phyloP scores from a whole-genome alignment of 1,284 basidiomycete genomes.

The Tremellales sp. region DNA sequence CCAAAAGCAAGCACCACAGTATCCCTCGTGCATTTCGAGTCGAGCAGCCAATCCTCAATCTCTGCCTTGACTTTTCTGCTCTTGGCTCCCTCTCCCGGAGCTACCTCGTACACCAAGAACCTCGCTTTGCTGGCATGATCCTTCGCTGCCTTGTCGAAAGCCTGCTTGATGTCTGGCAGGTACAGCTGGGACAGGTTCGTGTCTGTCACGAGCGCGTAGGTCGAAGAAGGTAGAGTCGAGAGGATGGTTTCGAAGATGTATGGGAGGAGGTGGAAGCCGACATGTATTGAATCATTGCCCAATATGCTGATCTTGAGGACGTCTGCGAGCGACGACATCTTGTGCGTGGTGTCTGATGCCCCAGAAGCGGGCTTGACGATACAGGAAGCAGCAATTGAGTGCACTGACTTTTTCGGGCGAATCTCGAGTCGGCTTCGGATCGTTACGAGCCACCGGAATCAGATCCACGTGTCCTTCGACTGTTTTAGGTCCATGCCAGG shows the following conservation, averaged over 20 bases:
- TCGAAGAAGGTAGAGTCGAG: slow-evolving; percentile 69
- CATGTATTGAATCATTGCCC: slow-evolving; percentile 81
- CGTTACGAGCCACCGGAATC: too few species aligned
- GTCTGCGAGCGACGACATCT: slow-evolving; percentile 37
- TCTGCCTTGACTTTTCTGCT: slow-evolving; percentile 85
- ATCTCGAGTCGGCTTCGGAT: too few species aligned
- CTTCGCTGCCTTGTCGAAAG: slow-evolving; percentile 58
- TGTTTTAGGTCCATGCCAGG: too few species aligned
- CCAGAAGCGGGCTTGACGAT: too few species aligned
- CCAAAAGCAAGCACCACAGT: slow-evolving; percentile 91
- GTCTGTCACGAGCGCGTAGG: slow-evolving; percentile 92
- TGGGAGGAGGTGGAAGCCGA: slow-evolving; percentile 82
- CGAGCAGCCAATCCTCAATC: slow-evolving; percentile 90
- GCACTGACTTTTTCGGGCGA: too few species aligned
- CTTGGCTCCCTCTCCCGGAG: slow-evolving; percentile 91
- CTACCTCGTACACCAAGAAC: slow-evolving; percentile 73
- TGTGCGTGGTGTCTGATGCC: too few species aligned
- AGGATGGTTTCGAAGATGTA: slow-evolving; percentile 81
- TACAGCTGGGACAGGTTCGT: slow-evolving; percentile 78
- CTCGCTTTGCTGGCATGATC: slow-evolving; percentile 53
- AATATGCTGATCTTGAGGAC: slow-evolving; percentile 70
- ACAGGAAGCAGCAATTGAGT: too few species aligned
- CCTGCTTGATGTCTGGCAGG: slow-evolving; percentile 62
- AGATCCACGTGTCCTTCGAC: too few species aligned
- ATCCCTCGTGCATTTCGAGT: slow-evolving; percentile 85